Evolutionary conservation across 345 rosid species (phyloP), one percentile per base, ranked within the genome.

Genomic region (Barbarea vulgaris): DNA sequence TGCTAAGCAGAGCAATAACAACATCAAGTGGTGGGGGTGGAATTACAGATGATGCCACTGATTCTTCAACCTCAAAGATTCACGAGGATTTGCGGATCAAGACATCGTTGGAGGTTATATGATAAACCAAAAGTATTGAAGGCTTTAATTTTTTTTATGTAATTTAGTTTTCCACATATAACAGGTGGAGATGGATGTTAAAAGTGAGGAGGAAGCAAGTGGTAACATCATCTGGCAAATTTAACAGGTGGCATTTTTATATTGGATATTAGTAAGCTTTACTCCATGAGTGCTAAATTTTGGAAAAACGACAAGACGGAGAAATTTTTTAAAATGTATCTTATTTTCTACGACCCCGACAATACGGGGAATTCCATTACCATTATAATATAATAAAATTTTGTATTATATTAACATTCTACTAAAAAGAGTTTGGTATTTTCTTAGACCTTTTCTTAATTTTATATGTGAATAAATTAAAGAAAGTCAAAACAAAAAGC

Each of bases 401-500:
- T n/a, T n/a, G n/a, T 36, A 24, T 19, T 10, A 15, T 51, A 50
- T 28, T 3, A 63, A 54, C 36, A 64, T 66, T 57, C 4, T 66
- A 27, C 61, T n/a, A 17, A 57, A 67, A 57, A 28, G 46, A 37
- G 36, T 48, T 67, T 74, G 31, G 34, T 57, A 34, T 21, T 53
- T 62, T 36, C 47, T 41, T 17, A 44, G 28, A 47, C 21, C 62
- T 55, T 54, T 51, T 14, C 24, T 42, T 44, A 58, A 3, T 1
- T 15, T 25, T 4, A 19, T 18, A 19, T 18, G 18, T 36, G 70
- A 65, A 56, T 46, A 66, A 51, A 19, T 1, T 60, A 51, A 30
- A 44, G 11, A 48, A 69, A 54, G 62, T 71, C 39, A 70, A 64
- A 55, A 70, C 71, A 10, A 67, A 77, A 78, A 62, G 81, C 81